Percentiles rank a stretch among this genome's conserved stretches.
These are phyloP conservation scores for Phytophthora pini DNA, from an alignment of 352 stramenopile species.

Conservation along the genomic window DNA sequence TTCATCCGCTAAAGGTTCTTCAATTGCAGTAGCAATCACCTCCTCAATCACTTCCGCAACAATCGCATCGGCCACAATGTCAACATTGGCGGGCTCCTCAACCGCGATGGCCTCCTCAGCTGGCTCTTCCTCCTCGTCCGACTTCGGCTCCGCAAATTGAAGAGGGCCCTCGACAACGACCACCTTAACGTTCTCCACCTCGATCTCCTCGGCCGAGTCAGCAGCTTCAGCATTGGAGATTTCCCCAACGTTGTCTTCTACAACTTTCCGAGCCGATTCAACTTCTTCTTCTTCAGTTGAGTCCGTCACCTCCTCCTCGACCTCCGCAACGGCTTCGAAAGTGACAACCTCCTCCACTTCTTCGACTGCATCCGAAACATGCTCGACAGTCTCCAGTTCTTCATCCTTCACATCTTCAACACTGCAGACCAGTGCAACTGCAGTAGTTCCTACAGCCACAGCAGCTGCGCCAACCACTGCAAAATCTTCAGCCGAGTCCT, in stretches of 20 bases:
- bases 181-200: neutral
- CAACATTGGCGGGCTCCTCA: neutral
- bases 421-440: neutral
- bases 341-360: neutral
- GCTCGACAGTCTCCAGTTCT: neutral
- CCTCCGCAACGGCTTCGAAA: neutral
- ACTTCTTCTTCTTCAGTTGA: neutral
- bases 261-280: neutral
- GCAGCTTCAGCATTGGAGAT: neutral
- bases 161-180: neutral
- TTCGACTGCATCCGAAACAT: neutral
- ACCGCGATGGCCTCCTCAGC: slow-evolving; percentile 3
- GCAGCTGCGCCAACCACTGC: neutral
- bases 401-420: neutral
- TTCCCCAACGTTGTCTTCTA: neutral
- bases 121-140: neutral
- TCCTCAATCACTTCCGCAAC: slow-evolving; percentile 5
- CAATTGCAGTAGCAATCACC: neutral
- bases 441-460: slow-evolving; percentile 4
- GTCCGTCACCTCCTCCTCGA: neutral
- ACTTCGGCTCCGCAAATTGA: slow-evolving; percentile 7
- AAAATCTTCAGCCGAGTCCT: neutral
- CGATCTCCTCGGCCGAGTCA: neutral
- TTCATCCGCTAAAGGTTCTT: neutral
- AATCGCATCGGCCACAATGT: neutral